Evolutionary conservation across 805 yeast species (phyloP), one percentile per base, ranked within the genome.

Genomic region (Candida ulmi): DNA sequence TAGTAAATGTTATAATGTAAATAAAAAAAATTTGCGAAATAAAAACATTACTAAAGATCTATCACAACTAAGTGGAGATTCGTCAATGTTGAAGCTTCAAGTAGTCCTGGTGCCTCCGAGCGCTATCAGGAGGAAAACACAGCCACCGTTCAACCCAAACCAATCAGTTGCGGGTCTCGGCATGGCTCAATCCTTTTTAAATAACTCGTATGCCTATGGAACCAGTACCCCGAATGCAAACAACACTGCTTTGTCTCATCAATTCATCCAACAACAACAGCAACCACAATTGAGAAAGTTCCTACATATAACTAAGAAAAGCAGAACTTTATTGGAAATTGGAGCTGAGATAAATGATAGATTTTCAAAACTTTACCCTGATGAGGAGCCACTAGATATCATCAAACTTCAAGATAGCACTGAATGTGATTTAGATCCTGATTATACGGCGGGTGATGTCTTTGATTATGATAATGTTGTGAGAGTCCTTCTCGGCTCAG

Each of bases 371-470:
- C 63, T 85, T 38, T 86, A 86, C 46, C 93, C 93, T 0, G 68
- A 68, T 17, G 79, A 73, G 36, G 75, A 70, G 5, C 70, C 71
- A 1, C 56, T 84, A 16, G 66, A 67, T 6, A 74, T 86, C 30
- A 61, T 70, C n/a, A 72, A 74, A 37, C 60, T 86, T 5, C 95
- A 85, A 53, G 91, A 85, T 57, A 59, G 58, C 31, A 72, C 76
- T 42, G 72, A 71, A 41, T 83, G 90, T 48, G 95, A 86, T 54
- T 62, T 86, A 41, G 95, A 86, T 57, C 90, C 90, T 0, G 95
- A 84, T 43, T 85, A 79, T 46, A 44, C 59, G 3, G 82, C 79
- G 0, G 71, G 71, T 9, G 86, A 83, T 49, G 80, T 84, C 6
- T 83, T 86, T 51, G 76, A 69, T 38, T 58, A 61, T 12, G 69